Conservation (phyloP, 805 yeast species). For the Myxozyma neglecta region DNA sequence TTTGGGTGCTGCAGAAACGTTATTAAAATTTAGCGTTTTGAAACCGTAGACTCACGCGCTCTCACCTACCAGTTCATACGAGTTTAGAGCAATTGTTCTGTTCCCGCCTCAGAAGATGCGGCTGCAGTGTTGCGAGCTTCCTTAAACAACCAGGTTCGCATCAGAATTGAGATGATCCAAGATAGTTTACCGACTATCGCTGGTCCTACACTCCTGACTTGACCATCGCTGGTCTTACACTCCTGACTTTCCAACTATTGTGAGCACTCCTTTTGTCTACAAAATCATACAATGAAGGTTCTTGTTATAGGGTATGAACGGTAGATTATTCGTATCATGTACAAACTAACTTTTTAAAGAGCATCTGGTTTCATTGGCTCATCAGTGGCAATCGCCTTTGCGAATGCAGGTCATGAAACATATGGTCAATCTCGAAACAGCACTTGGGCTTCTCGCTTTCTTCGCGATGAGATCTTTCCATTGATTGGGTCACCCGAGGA, state of each 20-base stretch:
- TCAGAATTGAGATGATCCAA: not conserved
- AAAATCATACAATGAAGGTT: conserved; percentile 11
- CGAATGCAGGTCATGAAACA: conserved; percentile 15
- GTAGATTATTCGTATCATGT: not conserved
- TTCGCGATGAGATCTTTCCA: conserved; percentile 14
- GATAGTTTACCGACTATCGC: not conserved
- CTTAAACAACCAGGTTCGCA: conserved; percentile 1
- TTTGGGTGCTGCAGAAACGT: no score
- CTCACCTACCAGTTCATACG: not conserved
- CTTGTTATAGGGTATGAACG: conserved; percentile 12
- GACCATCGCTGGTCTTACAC: not conserved
- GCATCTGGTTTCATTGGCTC: conserved; percentile 17
- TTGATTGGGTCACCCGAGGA: conserved; percentile 16
- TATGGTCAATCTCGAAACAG: conserved; percentile 18
- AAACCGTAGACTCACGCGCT: not conserved
- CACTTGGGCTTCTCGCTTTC: not conserved
- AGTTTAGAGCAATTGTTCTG: not conserved
- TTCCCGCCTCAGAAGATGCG: not conserved
- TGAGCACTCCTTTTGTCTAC: not conserved
- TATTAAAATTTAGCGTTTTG: not conserved
- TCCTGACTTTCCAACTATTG: not conserved
- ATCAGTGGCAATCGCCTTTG: conserved; percentile 13
- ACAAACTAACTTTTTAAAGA: not conserved
- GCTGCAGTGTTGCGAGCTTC: conserved; percentile 12
- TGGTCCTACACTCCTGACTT: not conserved